These are phyloP conservation scores for Talaromyces sp. DNA, from an alignment of 2,329 filamentous ascomycete species.

Conservation along the genomic window DNA sequence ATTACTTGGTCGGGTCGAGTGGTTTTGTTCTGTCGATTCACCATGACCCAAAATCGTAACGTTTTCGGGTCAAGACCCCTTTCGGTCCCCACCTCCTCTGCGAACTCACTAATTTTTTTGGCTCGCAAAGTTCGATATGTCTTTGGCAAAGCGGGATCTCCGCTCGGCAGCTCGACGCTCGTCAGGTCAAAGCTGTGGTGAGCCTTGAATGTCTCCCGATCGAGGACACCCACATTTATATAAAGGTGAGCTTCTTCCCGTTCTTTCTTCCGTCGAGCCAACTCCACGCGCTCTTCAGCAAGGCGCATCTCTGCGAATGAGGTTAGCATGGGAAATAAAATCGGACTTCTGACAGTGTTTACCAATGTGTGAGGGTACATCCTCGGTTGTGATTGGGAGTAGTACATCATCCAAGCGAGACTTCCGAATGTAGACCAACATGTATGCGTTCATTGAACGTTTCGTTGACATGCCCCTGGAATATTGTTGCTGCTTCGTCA, in stretches of 20 bases:
- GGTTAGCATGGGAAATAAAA: conserved; percentile 13
- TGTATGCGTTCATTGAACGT: conserved; percentile 84
- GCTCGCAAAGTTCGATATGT: conserved; percentile 68
- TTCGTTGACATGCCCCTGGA: conserved; percentile 61
- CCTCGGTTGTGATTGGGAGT: conserved; percentile 66
- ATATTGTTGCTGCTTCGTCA: conserved; percentile 59
- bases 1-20: conserved; percentile 85
- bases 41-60: conserved; percentile 91
- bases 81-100: conserved; percentile 64
- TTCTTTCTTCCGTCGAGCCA: conserved; percentile 77
- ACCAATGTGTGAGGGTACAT: conserved; percentile 79
- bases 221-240: conserved; percentile 76
- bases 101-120: conserved; percentile 73
- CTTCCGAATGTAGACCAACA: conserved; percentile 96
- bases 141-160: conserved; percentile 66
- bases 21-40: conserved; percentile 97
- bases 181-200: conserved; percentile 83
- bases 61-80: conserved; percentile 62
- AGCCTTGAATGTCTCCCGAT: conserved; percentile 71
- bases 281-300: conserved; percentile 71
- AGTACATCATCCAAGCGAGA: conserved; percentile 78
- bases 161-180: conserved; percentile 56
- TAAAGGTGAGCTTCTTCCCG: conserved; percentile 93
- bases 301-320: conserved; percentile 58
- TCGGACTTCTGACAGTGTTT: conserved; percentile 28